These are phyloP conservation scores for Citrus glauca DNA, from an alignment of 345 rosid species.

Conservation along the genomic window DNA sequence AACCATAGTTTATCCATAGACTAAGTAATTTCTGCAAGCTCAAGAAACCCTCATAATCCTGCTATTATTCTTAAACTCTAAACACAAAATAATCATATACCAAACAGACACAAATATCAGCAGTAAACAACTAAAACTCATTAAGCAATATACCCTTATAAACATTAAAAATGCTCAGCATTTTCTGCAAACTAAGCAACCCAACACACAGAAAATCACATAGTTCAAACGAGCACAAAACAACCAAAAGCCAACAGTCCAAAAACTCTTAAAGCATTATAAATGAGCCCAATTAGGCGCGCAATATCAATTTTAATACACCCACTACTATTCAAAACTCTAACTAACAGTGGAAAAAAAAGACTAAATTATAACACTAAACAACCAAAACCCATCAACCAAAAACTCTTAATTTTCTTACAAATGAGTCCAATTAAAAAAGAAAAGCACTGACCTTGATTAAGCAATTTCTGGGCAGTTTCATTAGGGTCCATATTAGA, in stretches of 20 bases:
- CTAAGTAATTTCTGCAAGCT: not conserved
- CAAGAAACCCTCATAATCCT: not conserved
- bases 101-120: not conserved
- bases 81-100: not conserved
- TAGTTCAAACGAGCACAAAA: not conserved
- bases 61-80: not conserved
- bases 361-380: not conserved
- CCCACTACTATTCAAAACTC: not conserved
- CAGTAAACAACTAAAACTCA: not conserved
- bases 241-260: not conserved
- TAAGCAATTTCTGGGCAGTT: constrained; percentile 66
- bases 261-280: not conserved
- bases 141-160: not conserved
- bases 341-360: not conserved
- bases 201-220: not conserved
- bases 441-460: constrained; percentile 48
- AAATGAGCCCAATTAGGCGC: not conserved
- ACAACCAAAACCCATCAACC: not conserved
- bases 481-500: constrained; percentile 79
- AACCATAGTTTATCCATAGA: not conserved
- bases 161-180: not conserved
- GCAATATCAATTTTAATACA: not conserved
- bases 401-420: not conserved
- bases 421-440: not conserved
- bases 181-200: not conserved